These are phyloP conservation scores for Yamadazyma blattariae DNA, from an alignment of 1,139 yeast species.

Conservation along the genomic window DNA sequence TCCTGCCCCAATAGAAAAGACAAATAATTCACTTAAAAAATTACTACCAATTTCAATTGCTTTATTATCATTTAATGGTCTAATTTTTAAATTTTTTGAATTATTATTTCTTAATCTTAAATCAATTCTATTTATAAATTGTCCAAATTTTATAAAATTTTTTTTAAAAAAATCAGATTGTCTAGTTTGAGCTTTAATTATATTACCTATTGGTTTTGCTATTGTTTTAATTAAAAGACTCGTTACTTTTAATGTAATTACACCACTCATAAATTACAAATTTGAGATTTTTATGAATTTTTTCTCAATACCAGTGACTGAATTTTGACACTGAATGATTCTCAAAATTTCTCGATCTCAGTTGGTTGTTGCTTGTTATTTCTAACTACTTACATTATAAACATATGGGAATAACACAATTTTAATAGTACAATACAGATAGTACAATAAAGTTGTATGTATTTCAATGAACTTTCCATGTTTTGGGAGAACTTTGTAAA, in stretches of 20 bases:
- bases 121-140: conserved; percentile 67
- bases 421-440: too few relatives aligned
- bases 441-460: too few relatives aligned
- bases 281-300: too few relatives aligned
- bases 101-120: conserved; percentile 62
- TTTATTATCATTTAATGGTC: conserved; percentile 81
- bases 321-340: too few relatives aligned
- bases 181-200: conserved; percentile 72
- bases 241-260: conserved; percentile 69
- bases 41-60: conserved; percentile 86
- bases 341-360: too few relatives aligned
- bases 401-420: too few relatives aligned
- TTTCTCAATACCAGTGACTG: neutral
- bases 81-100: conserved; percentile 50
- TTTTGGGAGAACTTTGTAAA: too few relatives aligned
- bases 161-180: conserved; percentile 65
- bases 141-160: conserved; percentile 71
- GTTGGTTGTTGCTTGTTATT: too few relatives aligned
- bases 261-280: conserved; percentile 53
- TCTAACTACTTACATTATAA: too few relatives aligned
- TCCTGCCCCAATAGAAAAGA: conserved; percentile 77
- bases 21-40: conserved; percentile 71
- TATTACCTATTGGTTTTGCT: conserved; percentile 78
- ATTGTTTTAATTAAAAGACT: conserved; percentile 73
- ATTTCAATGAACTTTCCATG: too few relatives aligned